Evolutionary conservation across 371 early-diverging fungal species (phyloP), one percentile per base, ranked within the genome.

Genomic region (Mortierella sp.): DNA sequence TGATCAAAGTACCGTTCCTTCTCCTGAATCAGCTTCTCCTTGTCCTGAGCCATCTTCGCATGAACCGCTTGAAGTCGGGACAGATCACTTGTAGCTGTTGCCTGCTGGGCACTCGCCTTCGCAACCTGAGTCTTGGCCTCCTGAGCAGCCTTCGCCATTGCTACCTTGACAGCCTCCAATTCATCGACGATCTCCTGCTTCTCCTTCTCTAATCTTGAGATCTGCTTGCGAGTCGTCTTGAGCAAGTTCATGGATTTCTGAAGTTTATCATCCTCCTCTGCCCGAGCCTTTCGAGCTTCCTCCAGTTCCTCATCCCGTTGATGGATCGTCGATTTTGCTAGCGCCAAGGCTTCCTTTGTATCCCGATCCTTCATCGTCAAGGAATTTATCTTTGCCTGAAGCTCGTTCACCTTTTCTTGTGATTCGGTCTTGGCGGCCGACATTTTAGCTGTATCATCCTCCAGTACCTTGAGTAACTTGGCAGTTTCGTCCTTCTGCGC

Each of bases 1-100:
- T 90, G 87, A 49, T 92, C 92, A 84, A 88, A 86, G 67, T 89
- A 80, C 28, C 75, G 66, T 12, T 92, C 87, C 70, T 89, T 88
- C 65, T 89, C 89, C 17, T 88, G 86, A 8, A 83, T 70, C 37
- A 87, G 82, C 68, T 87, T 83, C 61, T 79, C 83, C 56, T 80
- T 83, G 59, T 73, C 72, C 75, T 75, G 84, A 17, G 65, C 76
- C 64, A 82, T 74, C 75, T 81, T 83, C 40, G 81, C 68, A 15
- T 79, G 80, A 6, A 79, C 80, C 1, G 72, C 67, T 42, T 82
- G 68, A 9, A 82, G 56, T 28, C 82, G 70, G 17, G 75, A 60
- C 45, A 81, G 61, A 26, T 79, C 80, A 17, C 66, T 79, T 31
- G 74, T 61, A 6, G 64, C 67, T 10, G 80, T 64, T 29, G 80